Percentiles rank a stretch among this genome's conserved stretches.
Conservation (phyloP, 139 green algal genomes). For the Deuterostichococcus epilithicus region DNA sequence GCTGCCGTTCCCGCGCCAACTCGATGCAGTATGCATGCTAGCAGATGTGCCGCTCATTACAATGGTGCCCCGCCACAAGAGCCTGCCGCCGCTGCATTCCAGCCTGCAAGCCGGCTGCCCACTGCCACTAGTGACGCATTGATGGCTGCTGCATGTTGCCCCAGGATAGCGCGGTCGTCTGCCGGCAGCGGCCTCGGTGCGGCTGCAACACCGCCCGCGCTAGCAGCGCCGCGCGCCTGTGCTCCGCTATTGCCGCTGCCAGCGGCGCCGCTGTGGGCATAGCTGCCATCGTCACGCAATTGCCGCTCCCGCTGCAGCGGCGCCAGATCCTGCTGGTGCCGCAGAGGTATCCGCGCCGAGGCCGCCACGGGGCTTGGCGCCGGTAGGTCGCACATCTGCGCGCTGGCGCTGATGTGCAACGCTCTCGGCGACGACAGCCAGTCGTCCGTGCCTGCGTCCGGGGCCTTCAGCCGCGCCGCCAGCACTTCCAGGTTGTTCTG, state of each 20-base stretch:
- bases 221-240: no score
- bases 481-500: background rate
- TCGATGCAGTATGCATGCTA: background rate
- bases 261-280: background rate
- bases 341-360: no score
- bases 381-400: background rate
- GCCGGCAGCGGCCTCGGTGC: no score
- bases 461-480: background rate
- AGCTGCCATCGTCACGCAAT: no score
- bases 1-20: no score
- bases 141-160: background rate
- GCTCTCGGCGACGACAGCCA: background rate
- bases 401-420: background rate
- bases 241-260: no score
- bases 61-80: background rate
- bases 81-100: background rate
- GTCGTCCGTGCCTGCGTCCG: no score
- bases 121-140: background rate
- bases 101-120: background rate
- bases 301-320: no score
- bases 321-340: background rate
- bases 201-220: background rate
- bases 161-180: background rate
- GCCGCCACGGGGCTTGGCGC: background rate
- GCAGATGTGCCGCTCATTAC: background rate